Evolutionary conservation across 2,329 filamentous ascomycete species (phyloP), one percentile per base, ranked within the genome.

Genomic region (Ramichloridium luteum): DNA sequence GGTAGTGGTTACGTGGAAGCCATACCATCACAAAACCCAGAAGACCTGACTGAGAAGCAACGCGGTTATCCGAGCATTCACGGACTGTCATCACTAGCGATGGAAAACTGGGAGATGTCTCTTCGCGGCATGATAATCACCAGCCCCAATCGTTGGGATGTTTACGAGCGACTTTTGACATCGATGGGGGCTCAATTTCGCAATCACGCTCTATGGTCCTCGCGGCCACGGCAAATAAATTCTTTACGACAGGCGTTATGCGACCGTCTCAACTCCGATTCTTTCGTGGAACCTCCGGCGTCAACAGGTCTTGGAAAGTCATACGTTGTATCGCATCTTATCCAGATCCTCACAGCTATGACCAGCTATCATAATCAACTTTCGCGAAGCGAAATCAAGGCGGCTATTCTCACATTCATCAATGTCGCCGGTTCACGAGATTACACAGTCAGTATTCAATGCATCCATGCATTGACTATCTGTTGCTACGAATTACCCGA

Each of bases 401-500:
- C 76, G 93, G 20, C 83, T 93, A 15, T 77, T 77, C 42, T 41
- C 14, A 75, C 82, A 0, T 94, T 98, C 51, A 74, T 92, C 44
- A 71, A 80, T 34, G 88, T 88, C 2, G 82, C 96, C 36, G 54
- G 53, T 10, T 48, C 52, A 5, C 45, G 51, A 27, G 53, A 56
- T 27, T 39, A 48, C 25, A 73, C 80, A 41, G 92, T 84, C 33
- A 84, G 85, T 13, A 90, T 86, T 49, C 81, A 77, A 39, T 98
- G 90, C 57, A 93, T 98, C 32, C 88, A 98, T 54, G 88, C 88
- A 0, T 64, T 98, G 13, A 86, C 85, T 0, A 80, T 98, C 38
- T 96, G 88, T 61, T 94, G 86, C 54, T 85, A 94, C 49, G 90
- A 98, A 56, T 71, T 94, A 15, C 86, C 90, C 3, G 69, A 80